Evolutionary conservation across 768 basidiomycete genomes (phyloP).

Genomic region (Tephrocybe sp.): DNA sequence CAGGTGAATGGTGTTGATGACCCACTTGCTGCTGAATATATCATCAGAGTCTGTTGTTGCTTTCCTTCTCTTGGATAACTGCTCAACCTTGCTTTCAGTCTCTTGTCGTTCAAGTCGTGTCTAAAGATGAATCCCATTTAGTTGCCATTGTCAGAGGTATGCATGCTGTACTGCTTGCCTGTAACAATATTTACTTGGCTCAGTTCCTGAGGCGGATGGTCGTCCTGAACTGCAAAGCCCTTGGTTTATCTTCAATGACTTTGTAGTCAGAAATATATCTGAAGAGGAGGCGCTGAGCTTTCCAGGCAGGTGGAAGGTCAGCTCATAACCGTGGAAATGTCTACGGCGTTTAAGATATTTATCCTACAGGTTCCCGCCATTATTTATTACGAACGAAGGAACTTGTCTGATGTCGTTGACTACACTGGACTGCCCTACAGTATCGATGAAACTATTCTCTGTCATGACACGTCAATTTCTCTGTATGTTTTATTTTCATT

Average conservation of each 20-base stretch:
- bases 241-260: slow-evolving; percentile 98
- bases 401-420: slow-evolving; percentile 57
- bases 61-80: background rate
- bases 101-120: slow-evolving; percentile 75
- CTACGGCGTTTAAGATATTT: slow-evolving; percentile 16
- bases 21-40: slow-evolving; percentile 55
- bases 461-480: slow-evolving; percentile 86
- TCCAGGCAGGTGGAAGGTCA: slow-evolving; percentile 88
- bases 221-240: slow-evolving; percentile 40
- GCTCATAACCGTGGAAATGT: slow-evolving; percentile 13
- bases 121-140: slow-evolving; percentile 77
- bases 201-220: slow-evolving; percentile 65
- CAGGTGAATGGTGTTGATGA: slow-evolving; percentile 61
- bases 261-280: slow-evolving; percentile 79
- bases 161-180: slow-evolving; percentile 12
- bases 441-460: slow-evolving; percentile 73
- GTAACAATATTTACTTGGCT: background rate
- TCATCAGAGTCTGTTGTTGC: slow-evolving; percentile 53
- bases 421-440: slow-evolving; percentile 59
- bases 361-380: slow-evolving; percentile 71
- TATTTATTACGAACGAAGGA: slow-evolving; percentile 83
- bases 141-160: slow-evolving; percentile 84
- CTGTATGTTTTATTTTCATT: slow-evolving; percentile 42
- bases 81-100: slow-evolving; percentile 44
- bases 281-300: slow-evolving; percentile 89